Evolutionary conservation across 768 basidiomycete genomes (phyloP).

Genomic region (Tricholoma saponaceum): DNA sequence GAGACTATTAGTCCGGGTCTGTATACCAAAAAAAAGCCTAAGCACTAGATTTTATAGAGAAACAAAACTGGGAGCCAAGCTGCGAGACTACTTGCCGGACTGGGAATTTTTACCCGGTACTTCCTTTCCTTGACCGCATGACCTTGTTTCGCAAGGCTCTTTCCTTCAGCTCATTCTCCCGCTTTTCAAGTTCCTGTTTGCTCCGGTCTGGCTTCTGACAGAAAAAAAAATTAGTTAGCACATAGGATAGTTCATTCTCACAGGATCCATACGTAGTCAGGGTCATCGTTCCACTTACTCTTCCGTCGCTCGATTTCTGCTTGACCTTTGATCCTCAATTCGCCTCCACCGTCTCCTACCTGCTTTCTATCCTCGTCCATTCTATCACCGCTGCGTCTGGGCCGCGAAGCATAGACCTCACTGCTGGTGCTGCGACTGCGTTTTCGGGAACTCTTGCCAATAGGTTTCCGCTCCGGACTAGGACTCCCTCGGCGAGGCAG

Average conservation of each 20-base stretch:
- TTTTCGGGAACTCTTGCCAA: constrained; percentile 9
- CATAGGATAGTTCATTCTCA: constrained; percentile 6
- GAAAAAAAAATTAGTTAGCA: constrained; percentile 5
- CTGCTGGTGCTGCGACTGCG: constrained; percentile 27
- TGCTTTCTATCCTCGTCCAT: constrained; percentile 33
- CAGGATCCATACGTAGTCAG: constrained; percentile 18
- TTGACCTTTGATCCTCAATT: constrained; percentile 77
- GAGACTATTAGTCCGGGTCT: constrained; percentile 5
- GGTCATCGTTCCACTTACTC: constrained; percentile 49
- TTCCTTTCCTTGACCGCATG: constrained; percentile 58
- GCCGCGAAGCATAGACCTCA: constrained; percentile 15
- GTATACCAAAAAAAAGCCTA: constrained; percentile 12
- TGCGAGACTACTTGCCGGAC: constrained; percentile 12
- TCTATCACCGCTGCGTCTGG: constrained; percentile 16
- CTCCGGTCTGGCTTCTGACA: constrained; percentile 16
- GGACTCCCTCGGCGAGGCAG: constrained; percentile 28
- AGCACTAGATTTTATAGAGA: constrained; percentile 10
- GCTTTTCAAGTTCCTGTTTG: constrained; percentile 51
- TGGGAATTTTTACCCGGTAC: constrained; percentile 8
- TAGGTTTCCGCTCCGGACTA: constrained; percentile 16
- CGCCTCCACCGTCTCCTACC: constrained; percentile 28
- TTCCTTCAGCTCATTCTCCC: constrained; percentile 82
- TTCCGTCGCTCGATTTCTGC: constrained; percentile 49
- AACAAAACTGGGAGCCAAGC: background rate
- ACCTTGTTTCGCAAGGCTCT: constrained; percentile 82